Conservation (phyloP, 2,329 filamentous ascomycete species). For the Xylaria arbuscula region DNA sequence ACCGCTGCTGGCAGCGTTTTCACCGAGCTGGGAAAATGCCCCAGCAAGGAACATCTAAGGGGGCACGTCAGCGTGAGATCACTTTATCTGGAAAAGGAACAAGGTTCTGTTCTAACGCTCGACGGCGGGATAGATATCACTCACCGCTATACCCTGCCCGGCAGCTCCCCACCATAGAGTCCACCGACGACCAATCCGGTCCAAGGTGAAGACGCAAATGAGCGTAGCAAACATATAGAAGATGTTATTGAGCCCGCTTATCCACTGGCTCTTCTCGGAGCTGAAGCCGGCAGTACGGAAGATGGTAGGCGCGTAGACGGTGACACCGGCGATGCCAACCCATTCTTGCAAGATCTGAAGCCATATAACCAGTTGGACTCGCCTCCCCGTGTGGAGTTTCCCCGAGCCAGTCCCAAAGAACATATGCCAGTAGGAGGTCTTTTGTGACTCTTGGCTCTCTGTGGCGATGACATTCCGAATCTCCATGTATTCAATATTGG, state of each 20-base stretch:
- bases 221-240: conserved; percentile 72
- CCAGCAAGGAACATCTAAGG: conserved; percentile 72
- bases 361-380: conserved; percentile 77
- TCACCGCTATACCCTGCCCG: conserved; percentile 67
- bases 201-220: conserved; percentile 76
- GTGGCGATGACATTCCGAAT: conserved; percentile 72
- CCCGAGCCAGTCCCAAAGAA: conserved; percentile 73
- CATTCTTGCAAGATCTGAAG: conserved; percentile 78
- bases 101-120: neutral
- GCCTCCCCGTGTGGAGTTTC: conserved; percentile 72
- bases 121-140: neutral
- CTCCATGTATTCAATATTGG: conserved; percentile 74
- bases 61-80: neutral
- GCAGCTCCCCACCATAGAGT: conserved; percentile 76
- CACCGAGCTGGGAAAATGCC: conserved; percentile 67
- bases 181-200: conserved; percentile 75
- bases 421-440: conserved; percentile 73
- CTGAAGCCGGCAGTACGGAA: conserved; percentile 76
- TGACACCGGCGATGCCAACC: conserved; percentile 76
- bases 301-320: conserved; percentile 67
- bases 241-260: conserved; percentile 65
- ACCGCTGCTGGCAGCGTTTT: conserved; percentile 59
- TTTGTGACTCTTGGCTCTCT: conserved; percentile 68
- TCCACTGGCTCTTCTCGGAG: conserved; percentile 70
- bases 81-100: neutral